These are phyloP conservation scores for Eucalyptus sp. DNA, from an alignment of 345 rosid species.

Conservation along the genomic window DNA sequence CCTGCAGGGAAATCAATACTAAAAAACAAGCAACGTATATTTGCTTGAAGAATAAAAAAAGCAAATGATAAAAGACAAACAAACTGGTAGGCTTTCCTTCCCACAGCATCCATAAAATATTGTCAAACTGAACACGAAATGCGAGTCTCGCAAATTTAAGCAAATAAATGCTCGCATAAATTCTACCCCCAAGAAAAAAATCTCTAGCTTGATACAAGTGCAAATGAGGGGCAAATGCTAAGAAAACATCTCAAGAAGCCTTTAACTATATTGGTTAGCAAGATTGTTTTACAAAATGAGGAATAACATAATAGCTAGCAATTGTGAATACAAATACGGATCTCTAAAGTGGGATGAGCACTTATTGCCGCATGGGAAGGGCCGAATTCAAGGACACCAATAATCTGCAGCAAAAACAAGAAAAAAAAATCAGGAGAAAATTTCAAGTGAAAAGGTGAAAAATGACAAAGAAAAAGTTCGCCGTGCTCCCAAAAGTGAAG, in stretches of 20 bases:
- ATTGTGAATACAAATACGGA: too few relatives aligned
- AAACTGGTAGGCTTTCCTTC: too few relatives aligned
- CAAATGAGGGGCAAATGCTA: not conserved
- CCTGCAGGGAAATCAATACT: too few relatives aligned
- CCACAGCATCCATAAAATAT: not conserved
- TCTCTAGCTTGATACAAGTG: not conserved
- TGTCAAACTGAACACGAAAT: not conserved
- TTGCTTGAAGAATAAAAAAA: too few relatives aligned
- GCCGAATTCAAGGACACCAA: conserved; percentile 77
- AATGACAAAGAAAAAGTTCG: not conserved
- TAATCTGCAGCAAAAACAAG: conserved; percentile 36
- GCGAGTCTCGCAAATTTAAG: not conserved
- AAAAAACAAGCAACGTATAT: too few relatives aligned
- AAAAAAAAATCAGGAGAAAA: not conserved
- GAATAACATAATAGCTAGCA: not conserved
- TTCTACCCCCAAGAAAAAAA: not conserved
- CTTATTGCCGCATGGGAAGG: conserved; percentile 39
- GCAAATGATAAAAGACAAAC: too few relatives aligned
- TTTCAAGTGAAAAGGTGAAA: not conserved
- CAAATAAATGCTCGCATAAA: not conserved
- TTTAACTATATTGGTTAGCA: not conserved
- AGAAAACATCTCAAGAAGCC: not conserved
- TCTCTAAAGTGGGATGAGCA: too few relatives aligned
- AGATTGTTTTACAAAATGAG: not conserved
- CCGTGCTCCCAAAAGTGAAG: not conserved